Evolutionary conservation across 495 filamentous ascomycete genomes (phyloP).

Genomic region (Penicillium angulare): DNA sequence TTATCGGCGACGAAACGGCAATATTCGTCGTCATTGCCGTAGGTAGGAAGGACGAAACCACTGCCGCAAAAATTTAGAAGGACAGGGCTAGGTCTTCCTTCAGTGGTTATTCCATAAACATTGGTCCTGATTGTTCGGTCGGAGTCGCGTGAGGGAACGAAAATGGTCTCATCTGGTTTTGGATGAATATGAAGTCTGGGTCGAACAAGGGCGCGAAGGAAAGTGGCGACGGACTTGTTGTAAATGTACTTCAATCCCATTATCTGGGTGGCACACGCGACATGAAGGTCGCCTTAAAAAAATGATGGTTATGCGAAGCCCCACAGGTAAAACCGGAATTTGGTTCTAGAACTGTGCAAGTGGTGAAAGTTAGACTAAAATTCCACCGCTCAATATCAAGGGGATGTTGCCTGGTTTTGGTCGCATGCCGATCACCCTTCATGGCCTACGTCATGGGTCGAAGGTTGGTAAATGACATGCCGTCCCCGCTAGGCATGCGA

Average conservation of each 20-base stretch:
- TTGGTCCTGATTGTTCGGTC: constrained; percentile 43
- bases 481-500: too few relatives aligned
- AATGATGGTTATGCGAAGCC: neutral
- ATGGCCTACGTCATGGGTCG: neutral
- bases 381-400: neutral
- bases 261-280: neutral
- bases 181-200: constrained; percentile 19
- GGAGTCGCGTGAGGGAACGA: constrained; percentile 38
- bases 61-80: constrained; percentile 46
- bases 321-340: neutral
- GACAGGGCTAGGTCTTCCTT: constrained; percentile 28
- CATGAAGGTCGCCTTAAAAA: neutral
- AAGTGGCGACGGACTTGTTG: constrained; percentile 14
- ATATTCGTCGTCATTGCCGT: constrained; percentile 42
- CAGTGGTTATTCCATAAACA: constrained; percentile 35
- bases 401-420: too few relatives aligned
- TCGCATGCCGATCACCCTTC: neutral
- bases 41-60: constrained; percentile 37
- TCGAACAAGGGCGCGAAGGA: constrained; percentile 20
- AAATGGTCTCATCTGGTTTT: constrained; percentile 33
- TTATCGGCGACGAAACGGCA: constrained; percentile 34
- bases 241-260: constrained; percentile 16
- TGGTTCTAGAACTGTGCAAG: too few relatives aligned
- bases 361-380: neutral
- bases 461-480: neutral